Percentiles rank a stretch among this genome's conserved stretches.
phyloP scores from a whole-genome alignment of 495 filamentous ascomycete species.

The Podospora fimiseda region DNA sequence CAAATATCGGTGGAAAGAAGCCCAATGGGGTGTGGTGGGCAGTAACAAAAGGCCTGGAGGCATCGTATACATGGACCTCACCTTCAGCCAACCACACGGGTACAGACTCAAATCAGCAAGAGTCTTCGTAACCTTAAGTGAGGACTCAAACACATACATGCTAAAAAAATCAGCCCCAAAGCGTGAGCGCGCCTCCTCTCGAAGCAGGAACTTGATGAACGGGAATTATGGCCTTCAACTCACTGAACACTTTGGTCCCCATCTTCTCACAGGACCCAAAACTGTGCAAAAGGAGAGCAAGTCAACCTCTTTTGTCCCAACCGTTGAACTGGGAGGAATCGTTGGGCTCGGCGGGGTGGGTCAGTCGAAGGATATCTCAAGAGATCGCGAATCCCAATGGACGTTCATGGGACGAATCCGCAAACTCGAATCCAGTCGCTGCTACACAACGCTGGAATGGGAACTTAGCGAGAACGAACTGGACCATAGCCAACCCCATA shows the following conservation, averaged over 20 bases:
- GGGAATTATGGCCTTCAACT: conserved; percentile 2
- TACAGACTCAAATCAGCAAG: conserved; percentile 3
- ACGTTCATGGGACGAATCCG: background rate
- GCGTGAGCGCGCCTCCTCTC: background rate
- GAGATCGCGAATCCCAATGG: background rate
- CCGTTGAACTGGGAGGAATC: background rate
- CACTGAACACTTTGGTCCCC: conserved; percentile 2
- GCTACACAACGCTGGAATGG: conserved; percentile 10
- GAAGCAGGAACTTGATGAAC: background rate
- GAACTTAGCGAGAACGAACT: conserved; percentile 11
- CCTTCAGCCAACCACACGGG: conserved; percentile 2
- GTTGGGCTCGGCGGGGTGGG: background rate
- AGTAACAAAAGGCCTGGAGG: background rate
- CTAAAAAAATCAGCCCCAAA: background rate
- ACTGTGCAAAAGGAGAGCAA: background rate
- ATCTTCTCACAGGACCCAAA: background rate
- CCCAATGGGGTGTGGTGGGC: conserved; percentile 2
- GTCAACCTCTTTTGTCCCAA: background rate
- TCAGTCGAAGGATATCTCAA: background rate
- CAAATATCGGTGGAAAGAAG: conserved; percentile 1
- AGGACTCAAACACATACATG: background rate
- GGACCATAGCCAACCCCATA: conserved; percentile 1
- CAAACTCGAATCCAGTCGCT: background rate
- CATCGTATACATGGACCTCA: conserved; percentile 6
- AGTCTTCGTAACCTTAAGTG: conserved; percentile 1